These are phyloP conservation scores for Periglandula ipomoeae DNA, from an alignment of 2,329 filamentous ascomycete species.

Conservation along the genomic window DNA sequence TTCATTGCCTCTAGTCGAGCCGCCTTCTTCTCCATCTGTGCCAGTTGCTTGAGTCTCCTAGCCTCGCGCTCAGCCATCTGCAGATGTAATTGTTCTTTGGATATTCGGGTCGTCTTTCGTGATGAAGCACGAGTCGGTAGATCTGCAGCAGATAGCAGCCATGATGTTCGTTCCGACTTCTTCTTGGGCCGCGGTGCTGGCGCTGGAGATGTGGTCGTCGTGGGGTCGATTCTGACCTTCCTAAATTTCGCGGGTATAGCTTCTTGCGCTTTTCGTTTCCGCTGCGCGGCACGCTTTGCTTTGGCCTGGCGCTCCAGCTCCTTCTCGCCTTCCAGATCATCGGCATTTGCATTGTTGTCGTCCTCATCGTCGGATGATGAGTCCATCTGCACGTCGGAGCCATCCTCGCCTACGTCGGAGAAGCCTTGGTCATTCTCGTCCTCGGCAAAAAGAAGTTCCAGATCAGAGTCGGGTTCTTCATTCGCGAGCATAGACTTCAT, in stretches of 20 bases:
- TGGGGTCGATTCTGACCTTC: conserved; percentile 63
- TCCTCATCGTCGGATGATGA: conserved; percentile 80
- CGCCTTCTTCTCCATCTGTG: conserved; percentile 56
- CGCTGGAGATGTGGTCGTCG: conserved; percentile 22
- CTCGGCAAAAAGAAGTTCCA: conserved; percentile 69
- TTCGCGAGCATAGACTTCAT: conserved; percentile 70
- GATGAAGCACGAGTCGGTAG: conserved; percentile 50
- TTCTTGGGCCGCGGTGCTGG: conserved; percentile 45
- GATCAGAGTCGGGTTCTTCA: conserved; percentile 58
- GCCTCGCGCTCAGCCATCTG: conserved; percentile 67
- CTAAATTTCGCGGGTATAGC: conserved; percentile 65
- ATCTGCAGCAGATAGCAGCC: conserved; percentile 46
- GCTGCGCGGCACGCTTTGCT: conserved; percentile 53
- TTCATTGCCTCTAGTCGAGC: conserved; percentile 65
- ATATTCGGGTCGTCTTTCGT: conserved; percentile 47
- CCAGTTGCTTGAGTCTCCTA: conserved; percentile 61
- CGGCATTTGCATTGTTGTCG: conserved; percentile 43
- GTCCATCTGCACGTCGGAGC: conserved; percentile 75
- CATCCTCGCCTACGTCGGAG: conserved; percentile 56
- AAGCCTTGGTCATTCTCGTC: conserved; percentile 62
- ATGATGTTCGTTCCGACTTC: conserved; percentile 50
- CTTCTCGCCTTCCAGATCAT: conserved; percentile 79
- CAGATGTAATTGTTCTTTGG: conserved; percentile 54
- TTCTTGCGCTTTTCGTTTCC: conserved; percentile 76
- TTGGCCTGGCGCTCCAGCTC: conserved; percentile 72